Evolutionary conservation across 192 early-diverging fungal species (phyloP).

Genomic region (Entophlyctis helioformis): DNA sequence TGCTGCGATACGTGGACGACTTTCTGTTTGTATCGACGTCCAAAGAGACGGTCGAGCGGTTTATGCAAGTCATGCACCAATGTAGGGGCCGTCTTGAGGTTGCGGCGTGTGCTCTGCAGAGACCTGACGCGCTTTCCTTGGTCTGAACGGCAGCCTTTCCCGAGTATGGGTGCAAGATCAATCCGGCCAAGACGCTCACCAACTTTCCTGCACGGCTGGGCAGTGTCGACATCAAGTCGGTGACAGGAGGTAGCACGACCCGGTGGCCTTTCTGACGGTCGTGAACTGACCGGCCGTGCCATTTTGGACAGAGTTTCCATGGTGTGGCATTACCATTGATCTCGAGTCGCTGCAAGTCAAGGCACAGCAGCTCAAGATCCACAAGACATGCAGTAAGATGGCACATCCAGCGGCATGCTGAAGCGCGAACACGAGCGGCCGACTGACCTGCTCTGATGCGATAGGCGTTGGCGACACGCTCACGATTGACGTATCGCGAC

Average conservation of each 20-base stretch:
- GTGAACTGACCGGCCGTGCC: too few species aligned
- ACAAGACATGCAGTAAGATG: too few species aligned
- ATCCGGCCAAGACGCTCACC: conserved; percentile 61
- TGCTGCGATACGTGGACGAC: conserved; percentile 75
- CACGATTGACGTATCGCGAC: conserved; percentile 25
- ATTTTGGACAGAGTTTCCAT: conserved; percentile 51
- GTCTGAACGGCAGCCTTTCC: conserved; percentile 35
- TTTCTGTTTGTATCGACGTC: conserved; percentile 65
- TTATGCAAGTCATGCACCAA: conserved; percentile 45
- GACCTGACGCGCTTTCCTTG: too few species aligned
- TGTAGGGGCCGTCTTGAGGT: conserved; percentile 30
- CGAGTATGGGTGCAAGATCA: conserved; percentile 65
- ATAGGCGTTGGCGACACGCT: conserved; percentile 32
- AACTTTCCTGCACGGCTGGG: too few species aligned
- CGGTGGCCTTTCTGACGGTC: too few species aligned
- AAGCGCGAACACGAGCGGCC: too few species aligned
- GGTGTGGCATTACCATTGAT: conserved; percentile 74
- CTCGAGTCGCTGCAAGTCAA: conserved; percentile 51
- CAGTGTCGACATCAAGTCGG: too few species aligned
- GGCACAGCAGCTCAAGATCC: too few species aligned
- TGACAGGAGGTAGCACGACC: too few species aligned
- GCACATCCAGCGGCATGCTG: too few species aligned
- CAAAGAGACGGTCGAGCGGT: conserved; percentile 28
- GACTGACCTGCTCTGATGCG: too few species aligned
- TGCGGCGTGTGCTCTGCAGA: too few species aligned